Evolutionary conservation across 1,284 basidiomycete species (phyloP).

Genomic region (Taiwanofungus camphoratus): DNA sequence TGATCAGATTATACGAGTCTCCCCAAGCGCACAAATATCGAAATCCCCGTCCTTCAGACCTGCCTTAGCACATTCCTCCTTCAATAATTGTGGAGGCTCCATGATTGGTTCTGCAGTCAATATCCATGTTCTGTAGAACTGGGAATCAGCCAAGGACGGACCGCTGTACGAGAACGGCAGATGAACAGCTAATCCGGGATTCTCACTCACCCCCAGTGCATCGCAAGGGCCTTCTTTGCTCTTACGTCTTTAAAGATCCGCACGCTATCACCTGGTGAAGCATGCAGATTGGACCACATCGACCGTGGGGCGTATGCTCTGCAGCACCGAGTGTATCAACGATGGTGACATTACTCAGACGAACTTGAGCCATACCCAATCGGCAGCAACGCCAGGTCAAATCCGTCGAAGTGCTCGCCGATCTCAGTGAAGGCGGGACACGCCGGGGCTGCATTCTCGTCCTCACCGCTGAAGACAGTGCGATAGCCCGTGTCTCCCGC

Average conservation of each 20-base stretch:
- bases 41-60: constrained; percentile 48
- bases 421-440: constrained; percentile 71
- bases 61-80: constrained; percentile 41
- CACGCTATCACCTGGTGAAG: constrained; percentile 58
- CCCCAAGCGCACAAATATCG: constrained; percentile 48
- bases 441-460: constrained; percentile 46
- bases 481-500: constrained; percentile 67
- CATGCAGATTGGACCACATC: constrained; percentile 56
- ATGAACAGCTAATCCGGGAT: too few relatives aligned
- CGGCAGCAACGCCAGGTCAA: constrained; percentile 59
- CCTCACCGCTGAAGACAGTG: constrained; percentile 38
- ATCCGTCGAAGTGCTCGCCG: constrained; percentile 52
- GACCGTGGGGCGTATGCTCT: constrained; percentile 58
- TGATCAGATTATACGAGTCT: constrained; percentile 36
- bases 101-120: constrained; percentile 49
- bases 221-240: constrained; percentile 53
- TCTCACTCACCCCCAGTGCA: constrained; percentile 68
- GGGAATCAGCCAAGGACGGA: not conserved
- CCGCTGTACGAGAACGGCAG: constrained; percentile 4
- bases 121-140: constrained; percentile 37
- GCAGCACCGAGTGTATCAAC: constrained; percentile 11
- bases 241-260: constrained; percentile 57
- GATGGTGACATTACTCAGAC: constrained; percentile 7
- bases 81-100: constrained; percentile 52
- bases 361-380: constrained; percentile 43